phyloP scores from a whole-genome alignment of 75 land plant genomes.

The Cunninghamia lanceolata region DNA sequence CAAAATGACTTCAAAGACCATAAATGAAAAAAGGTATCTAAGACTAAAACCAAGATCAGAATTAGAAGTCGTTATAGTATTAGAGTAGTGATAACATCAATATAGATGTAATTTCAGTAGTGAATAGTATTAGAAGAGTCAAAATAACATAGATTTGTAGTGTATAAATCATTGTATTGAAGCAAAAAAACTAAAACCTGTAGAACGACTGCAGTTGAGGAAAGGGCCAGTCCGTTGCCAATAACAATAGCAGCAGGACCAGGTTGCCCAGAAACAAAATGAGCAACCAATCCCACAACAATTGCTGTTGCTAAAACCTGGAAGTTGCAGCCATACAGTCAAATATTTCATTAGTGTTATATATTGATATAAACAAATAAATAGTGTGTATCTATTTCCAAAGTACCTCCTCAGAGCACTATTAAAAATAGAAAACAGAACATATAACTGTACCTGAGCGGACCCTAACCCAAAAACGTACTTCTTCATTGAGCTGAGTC shows the following conservation, averaged over 20 bases:
- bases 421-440: not conserved
- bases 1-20: not conserved
- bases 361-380: not conserved
- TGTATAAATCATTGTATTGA: not conserved
- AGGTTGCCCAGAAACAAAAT: conserved; percentile 54
- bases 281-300: conserved; percentile 74
- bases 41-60: not conserved
- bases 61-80: not conserved
- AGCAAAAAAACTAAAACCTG: conserved; percentile 51
- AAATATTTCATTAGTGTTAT: not conserved
- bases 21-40: not conserved
- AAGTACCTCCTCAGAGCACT: not conserved
- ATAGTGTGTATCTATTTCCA: not conserved
- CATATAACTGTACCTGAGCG: conserved; percentile 69
- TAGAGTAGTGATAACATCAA: not conserved
- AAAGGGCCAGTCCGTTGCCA: conserved; percentile 97
- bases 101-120: not conserved
- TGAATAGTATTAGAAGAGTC: not conserved
- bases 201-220: conserved; percentile 97
- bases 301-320: conserved; percentile 93
- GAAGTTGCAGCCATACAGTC: conserved; percentile 10
- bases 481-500: conserved; percentile 98
- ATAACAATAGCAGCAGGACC: conserved; percentile 98
- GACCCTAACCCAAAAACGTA: conserved; percentile 98
- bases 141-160: not conserved